Base-by-base conservation (phyloP, 1,139 yeast genomes). In the Debaryomyces psychrophilus region DNA sequence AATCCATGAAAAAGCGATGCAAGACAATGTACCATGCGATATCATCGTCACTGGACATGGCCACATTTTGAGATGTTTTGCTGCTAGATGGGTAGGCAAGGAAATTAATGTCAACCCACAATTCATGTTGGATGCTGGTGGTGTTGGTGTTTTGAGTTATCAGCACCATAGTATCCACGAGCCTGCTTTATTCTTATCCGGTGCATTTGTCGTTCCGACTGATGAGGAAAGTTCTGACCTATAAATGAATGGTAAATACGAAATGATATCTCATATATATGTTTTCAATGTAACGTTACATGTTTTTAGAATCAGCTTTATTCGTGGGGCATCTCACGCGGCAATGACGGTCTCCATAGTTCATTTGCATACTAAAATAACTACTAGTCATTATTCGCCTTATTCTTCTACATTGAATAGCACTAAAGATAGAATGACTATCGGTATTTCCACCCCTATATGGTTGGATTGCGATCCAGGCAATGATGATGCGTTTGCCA, bases 401-500 rank as follows among this genome's bases (percentile, higher is more conserved):
- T 34, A 15, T 35, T 29, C 8, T 15, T 36, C 39, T 29, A 29
- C 14, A 18, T 12, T 20, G 3, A 17, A 11, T 14, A 7, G 14
- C 25, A 18, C 4, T 14, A 3, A 39, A 17, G 35, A 31, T 37
- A 27, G 22, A 7, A 61, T 60, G 65, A 60, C 62, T 2, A 43
- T 53, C 17, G 47, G 42, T 33, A 52, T 55, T 20, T 50, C 44
- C 27, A 69, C 85, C 17, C 92, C 92, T 0, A 58, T 88, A 5
- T 87, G 97, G 96, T 64, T 90, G n/a, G 97, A 90, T 66, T 90
- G 96, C 61, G 97, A 90, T 61, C 95, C 96, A 0, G 96, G 96
- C 2, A 93, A 87, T 57, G 97, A 90, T 61, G 97, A 90, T 59
- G 87, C 90, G 2, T 79, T 88, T 44, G 96, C 95, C 8, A 72